Evolutionary conservation across 1,284 basidiomycete species (phyloP), one percentile per base, ranked within the genome.

Genomic region (Tilletiopsis washingtonensis): DNA sequence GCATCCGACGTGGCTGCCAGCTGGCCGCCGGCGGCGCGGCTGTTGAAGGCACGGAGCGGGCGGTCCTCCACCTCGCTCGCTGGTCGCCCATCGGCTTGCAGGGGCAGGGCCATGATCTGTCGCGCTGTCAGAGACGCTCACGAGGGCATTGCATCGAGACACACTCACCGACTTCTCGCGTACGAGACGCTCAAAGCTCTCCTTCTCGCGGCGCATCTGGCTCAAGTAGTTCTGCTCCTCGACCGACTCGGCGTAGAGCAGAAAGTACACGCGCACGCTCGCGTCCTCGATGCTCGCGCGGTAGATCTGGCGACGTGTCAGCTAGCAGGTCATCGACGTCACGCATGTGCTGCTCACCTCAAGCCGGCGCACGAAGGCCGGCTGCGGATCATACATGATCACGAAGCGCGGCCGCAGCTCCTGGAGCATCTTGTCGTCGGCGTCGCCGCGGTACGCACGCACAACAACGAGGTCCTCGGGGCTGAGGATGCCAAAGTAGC

Each of bases 151-250:
- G 3, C 43, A 6, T 43, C 12, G 34, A 12, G 11, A 17, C 6
- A 2, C 24, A 79, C 86, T 65, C 62, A 91, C 91, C 39, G 84
- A 87, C 47, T 88, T 82, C 74, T 97, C 91, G 60, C 84, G 85
- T 71, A 99, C 97, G 23, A 99, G 76, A 51, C 84, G 79, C 75
- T 96, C 88, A 69, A 98, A 98, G 0, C 91, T 83, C 52, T 96
- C 88, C 71, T 96, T 96, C 75, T 99, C 93, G 55, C 84, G 81
- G 42, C 90, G 78, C 44, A 96, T 81, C 1, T 84, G 85, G 29
- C 86, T 85, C 21, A 99, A 79, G 74, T 94, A 98, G 65, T 88
- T 85, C 73, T 94, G 90, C 68, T 98, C 93, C 71, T 99, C 94
- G 57, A 87, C 88, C 41, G 88, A 93, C 62, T 88, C 83, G 44